Conservation (phyloP, 768 basidiomycete genomes). For the Hortiboletus flavorubellus region DNA sequence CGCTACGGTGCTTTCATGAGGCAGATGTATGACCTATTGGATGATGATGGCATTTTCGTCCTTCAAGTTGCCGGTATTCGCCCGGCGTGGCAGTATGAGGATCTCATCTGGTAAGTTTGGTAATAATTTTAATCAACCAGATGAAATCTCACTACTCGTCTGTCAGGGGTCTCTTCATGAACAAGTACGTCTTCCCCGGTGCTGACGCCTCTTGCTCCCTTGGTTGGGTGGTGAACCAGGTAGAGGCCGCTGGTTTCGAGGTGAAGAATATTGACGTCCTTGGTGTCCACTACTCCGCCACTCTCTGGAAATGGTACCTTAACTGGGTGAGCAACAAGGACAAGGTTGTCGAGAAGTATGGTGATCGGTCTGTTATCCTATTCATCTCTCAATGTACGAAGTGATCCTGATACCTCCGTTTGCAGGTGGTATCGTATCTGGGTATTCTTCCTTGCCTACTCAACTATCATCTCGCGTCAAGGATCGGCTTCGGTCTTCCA, state of each 20-base stretch:
- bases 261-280: conserved; percentile 96
- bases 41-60: conserved; percentile 92
- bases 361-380: conserved; percentile 51
- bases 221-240: conserved; percentile 87
- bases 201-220: conserved; percentile 96
- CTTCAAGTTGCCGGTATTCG: conserved; percentile 97
- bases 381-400: no score
- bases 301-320: conserved; percentile 88
- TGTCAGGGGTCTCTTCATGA: conserved; percentile 89
- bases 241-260: conserved; percentile 92
- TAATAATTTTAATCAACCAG: no score
- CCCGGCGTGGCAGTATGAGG: conserved; percentile 97
- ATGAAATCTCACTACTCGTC: not conserved
- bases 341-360: conserved; percentile 84
- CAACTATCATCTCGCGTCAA: conserved; percentile 82
- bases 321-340: conserved; percentile 97
- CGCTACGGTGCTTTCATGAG: conserved; percentile 85
- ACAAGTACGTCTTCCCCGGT: conserved; percentile 98
- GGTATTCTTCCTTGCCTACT: conserved; percentile 96
- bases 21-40: conserved; percentile 90
- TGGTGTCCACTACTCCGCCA: conserved; percentile 96
- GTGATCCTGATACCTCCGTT: not conserved
- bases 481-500: conserved; percentile 94
- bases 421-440: conserved; percentile 85
- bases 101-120: conserved; percentile 77